These are phyloP conservation scores for Crithidia sp. DNA, from an alignment of 208 protist genomes.

Conservation along the genomic window DNA sequence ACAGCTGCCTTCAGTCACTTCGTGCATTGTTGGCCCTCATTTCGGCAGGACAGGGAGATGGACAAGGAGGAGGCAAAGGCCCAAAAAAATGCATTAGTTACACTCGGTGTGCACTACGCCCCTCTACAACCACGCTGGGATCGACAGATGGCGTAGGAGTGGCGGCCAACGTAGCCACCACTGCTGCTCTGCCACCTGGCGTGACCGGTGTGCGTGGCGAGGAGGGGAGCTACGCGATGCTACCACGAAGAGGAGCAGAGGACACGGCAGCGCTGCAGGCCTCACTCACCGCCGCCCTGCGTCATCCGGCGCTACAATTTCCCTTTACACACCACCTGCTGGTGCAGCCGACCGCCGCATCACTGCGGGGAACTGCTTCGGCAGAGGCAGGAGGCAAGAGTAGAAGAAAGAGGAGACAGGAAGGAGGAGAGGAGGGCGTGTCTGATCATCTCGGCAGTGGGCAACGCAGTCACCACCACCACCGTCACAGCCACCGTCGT, in stretches of 20 bases:
- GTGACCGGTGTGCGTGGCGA: neutral
- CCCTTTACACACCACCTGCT: slow-evolving; percentile 4
- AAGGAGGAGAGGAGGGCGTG: too few species aligned
- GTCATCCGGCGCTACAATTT: slow-evolving; percentile 13
- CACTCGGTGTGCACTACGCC: slow-evolving; percentile 5
- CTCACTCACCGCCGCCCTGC: neutral
- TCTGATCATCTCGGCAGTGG: too few species aligned
- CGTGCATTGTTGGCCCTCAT: neutral
- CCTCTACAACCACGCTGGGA: too few species aligned
- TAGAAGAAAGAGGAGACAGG: too few species aligned
- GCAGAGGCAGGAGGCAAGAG: too few species aligned
- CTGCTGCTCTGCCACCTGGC: too few species aligned
- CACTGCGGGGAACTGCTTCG: too few species aligned
- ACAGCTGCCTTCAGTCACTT: slow-evolving; percentile 25
- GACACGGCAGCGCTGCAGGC: neutral
- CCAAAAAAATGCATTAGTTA: neutral
- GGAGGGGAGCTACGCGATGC: neutral
- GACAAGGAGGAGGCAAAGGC: too few species aligned
- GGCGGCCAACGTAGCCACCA: too few species aligned
- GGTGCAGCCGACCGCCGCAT: neutral
- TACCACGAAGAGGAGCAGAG: neutral
- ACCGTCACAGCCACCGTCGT: slow-evolving; percentile 5
- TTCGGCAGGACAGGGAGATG: neutral
- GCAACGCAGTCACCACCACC: neutral
- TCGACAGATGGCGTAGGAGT: too few species aligned